Evolutionary conservation across 208 protist species (phyloP).

Genomic region (Herpetomonas samuelpessoai): DNA sequence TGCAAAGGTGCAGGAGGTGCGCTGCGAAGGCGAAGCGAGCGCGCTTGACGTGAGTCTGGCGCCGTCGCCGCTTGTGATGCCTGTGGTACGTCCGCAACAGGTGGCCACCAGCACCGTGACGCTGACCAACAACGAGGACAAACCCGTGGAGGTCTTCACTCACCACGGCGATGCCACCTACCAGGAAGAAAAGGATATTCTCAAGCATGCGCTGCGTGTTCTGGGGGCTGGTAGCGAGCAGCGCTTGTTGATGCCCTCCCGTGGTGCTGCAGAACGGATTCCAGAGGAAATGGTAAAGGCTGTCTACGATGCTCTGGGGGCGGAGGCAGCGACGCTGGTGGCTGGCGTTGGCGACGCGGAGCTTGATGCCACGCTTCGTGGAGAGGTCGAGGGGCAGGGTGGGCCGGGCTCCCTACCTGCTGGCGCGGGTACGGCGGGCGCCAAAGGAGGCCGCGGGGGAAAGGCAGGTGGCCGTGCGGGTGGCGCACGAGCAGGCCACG

Average conservation of each 20-base stretch:
- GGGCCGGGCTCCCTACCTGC: not conserved
- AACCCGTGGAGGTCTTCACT: conserved; percentile 87
- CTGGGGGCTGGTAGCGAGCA: conserved; percentile 20
- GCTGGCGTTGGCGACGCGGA: not conserved
- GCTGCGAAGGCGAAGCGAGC: conserved; percentile 31
- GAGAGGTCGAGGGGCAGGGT: not conserved
- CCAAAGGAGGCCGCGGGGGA: not conserved
- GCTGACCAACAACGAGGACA: conserved; percentile 84
- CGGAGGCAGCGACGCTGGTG: conserved; percentile 7
- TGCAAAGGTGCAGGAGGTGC: conserved; percentile 44
- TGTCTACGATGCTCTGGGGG: conserved; percentile 45
- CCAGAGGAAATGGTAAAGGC: conserved; percentile 64
- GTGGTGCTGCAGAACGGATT: conserved; percentile 60
- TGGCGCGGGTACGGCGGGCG: not conserved
- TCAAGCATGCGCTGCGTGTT: conserved; percentile 26
- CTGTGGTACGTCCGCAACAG: conserved; percentile 72
- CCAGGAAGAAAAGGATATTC: conserved; percentile 56
- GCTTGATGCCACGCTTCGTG: not conserved
- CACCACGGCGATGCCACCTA: conserved; percentile 77
- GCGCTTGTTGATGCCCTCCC: conserved; percentile 64
- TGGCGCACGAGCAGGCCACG: not conserved
- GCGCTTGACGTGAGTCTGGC: conserved; percentile 38
- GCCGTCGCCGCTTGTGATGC: conserved; percentile 55
- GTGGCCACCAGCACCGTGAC: conserved; percentile 51
- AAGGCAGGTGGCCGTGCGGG: not conserved